A percentile compares a stretch with the other conserved stretches of the same genome.
Conservation (phyloP, 352 stramenopile genomes). For the Paralagenidium karlingii region DNA sequence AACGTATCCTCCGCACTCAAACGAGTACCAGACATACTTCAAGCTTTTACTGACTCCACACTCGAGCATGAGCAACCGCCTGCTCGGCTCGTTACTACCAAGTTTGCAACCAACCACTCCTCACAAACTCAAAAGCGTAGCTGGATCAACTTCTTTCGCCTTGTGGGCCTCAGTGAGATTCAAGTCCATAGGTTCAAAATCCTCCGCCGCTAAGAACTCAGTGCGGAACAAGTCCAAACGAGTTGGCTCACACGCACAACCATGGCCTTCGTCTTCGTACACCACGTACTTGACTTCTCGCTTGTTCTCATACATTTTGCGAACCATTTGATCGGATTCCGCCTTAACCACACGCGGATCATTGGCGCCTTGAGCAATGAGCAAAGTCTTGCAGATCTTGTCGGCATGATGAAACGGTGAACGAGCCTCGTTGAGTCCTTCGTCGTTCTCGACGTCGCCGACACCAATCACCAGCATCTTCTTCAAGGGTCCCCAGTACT, state of each 20-base stretch:
- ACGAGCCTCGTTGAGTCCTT: constrained; percentile 18
- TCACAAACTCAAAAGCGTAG: constrained; percentile 9
- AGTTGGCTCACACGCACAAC: constrained; percentile 51
- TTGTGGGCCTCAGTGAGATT: constrained; percentile 11
- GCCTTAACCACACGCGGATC: constrained; percentile 59
- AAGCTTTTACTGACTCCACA: too few species aligned
- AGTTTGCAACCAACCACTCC: too few species aligned
- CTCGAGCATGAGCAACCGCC: too few species aligned
- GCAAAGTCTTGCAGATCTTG: constrained; percentile 61
- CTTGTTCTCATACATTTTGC: constrained; percentile 45
- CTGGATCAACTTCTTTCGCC: constrained; percentile 16
- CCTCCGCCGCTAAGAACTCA: too few species aligned
- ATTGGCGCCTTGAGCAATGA: constrained; percentile 74
- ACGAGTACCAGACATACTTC: too few species aligned
- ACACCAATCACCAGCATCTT: constrained; percentile 26
- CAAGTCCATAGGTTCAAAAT: constrained; percentile 11
- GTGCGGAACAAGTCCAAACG: constrained; percentile 70
- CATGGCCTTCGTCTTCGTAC: constrained; percentile 73
- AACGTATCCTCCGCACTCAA: too few species aligned
- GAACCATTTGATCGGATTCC: constrained; percentile 62
- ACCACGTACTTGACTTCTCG: constrained; percentile 71
- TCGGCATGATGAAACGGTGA: constrained; percentile 64
- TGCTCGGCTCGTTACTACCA: too few species aligned
- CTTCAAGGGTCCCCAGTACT: constrained; percentile 26
- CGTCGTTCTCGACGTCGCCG: constrained; percentile 22